phyloP scores from a whole-genome alignment of 805 yeast genomes.

The Schwanniomyces vanrijiae region DNA sequence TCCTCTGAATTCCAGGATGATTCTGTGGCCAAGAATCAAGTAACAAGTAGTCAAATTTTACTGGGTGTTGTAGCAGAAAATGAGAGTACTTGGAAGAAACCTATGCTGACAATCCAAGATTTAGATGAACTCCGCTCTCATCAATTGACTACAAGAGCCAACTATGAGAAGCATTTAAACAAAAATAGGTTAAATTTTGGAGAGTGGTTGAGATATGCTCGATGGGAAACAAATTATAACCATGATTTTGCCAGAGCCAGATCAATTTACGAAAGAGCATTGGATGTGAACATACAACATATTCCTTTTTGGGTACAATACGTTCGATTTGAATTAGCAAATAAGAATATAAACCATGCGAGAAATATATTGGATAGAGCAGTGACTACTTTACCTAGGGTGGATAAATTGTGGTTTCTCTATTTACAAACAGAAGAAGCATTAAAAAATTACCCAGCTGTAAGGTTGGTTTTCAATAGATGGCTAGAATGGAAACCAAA shows the following conservation, averaged over 20 bases:
- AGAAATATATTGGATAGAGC: slow-evolving; percentile 82
- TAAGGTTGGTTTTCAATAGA: slow-evolving; percentile 64
- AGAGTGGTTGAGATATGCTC: slow-evolving; percentile 92
- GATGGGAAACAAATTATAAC: slow-evolving; percentile 75
- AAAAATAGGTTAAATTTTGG: slow-evolving; percentile 78
- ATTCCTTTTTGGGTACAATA: slow-evolving; percentile 87
- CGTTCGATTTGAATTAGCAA: slow-evolving; percentile 71
- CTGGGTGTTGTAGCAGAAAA: slow-evolving; percentile 32
- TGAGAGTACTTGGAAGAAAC: slow-evolving; percentile 23
- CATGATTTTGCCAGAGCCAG: slow-evolving; percentile 78
- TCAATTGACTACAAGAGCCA: slow-evolving; percentile 76
- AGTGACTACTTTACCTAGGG: slow-evolving; percentile 68
- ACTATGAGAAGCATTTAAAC: slow-evolving; percentile 83
- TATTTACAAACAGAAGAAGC: slow-evolving; percentile 83
- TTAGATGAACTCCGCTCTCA: slow-evolving; percentile 75
- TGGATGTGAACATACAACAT: slow-evolving; percentile 71
- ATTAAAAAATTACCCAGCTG: slow-evolving; percentile 59
- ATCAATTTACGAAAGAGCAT: slow-evolving; percentile 83
- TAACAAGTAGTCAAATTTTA: slow-evolving; percentile 36
- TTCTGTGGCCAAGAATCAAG: not conserved
- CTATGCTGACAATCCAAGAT: slow-evolving; percentile 51
- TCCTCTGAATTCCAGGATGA: not conserved
- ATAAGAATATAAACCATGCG: slow-evolving; percentile 81
- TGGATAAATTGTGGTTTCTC: slow-evolving; percentile 83
- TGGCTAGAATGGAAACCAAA: slow-evolving; percentile 84